phyloP scores from a whole-genome alignment of 768 basidiomycete species.

The Neoboletus brunneissimus region DNA sequence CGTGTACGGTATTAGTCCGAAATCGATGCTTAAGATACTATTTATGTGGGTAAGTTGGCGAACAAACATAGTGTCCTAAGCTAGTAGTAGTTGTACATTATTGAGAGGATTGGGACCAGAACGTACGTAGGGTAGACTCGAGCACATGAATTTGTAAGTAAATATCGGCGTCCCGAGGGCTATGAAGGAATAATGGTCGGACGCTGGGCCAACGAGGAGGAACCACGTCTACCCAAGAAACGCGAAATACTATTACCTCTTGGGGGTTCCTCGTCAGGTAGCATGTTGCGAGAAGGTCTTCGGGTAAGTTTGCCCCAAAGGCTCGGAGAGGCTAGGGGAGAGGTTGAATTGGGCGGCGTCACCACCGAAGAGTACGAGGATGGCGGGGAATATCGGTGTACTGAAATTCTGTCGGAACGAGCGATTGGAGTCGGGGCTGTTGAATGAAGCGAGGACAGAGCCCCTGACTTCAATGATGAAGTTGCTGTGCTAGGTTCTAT shows the following conservation, averaged over 20 bases:
- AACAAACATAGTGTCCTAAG: background rate
- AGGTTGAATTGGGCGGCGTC: background rate
- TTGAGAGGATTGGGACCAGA: background rate
- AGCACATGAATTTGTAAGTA: background rate
- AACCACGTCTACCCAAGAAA: conserved; percentile 16
- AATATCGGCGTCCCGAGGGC: background rate
- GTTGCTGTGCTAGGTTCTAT: background rate
- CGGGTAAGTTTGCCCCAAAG: conserved; percentile 27
- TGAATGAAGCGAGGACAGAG: background rate
- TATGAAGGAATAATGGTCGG: conserved; percentile 4
- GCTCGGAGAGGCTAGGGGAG: conserved; percentile 10
- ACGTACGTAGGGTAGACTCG: background rate
- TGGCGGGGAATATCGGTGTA: background rate
- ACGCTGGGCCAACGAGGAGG: conserved; percentile 6
- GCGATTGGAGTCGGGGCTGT: conserved; percentile 9
- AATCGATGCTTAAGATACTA: background rate
- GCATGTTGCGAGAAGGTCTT: conserved; percentile 11
- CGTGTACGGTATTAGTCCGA: no score
- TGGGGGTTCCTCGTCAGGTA: conserved; percentile 10
- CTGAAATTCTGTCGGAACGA: background rate
- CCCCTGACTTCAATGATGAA: background rate
- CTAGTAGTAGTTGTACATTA: background rate
- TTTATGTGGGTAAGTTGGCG: background rate
- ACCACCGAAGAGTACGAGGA: background rate
- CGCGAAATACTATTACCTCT: conserved; percentile 21